phyloP scores from a whole-genome alignment of 164 flowering plant species.

The Liriodendron chinense region DNA sequence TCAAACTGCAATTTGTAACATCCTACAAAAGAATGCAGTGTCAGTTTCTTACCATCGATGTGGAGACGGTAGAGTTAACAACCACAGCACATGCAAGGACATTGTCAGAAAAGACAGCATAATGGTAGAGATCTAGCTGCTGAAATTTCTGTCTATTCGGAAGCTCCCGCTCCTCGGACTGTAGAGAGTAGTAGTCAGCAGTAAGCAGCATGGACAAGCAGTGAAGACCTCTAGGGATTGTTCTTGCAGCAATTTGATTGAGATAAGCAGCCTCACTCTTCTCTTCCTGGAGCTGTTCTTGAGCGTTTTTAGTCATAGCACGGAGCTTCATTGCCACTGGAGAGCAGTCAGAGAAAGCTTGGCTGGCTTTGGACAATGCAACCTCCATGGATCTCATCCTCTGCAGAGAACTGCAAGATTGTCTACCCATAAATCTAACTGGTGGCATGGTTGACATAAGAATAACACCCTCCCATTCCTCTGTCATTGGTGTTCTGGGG shows the following conservation, averaged over 20 bases:
- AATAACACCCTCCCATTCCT: too few species aligned
- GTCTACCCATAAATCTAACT: background rate
- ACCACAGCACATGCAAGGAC: constrained; percentile 88
- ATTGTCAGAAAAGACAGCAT: constrained; percentile 90
- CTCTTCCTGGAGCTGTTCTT: constrained; percentile 68
- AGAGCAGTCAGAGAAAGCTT: constrained; percentile 59
- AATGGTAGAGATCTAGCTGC: constrained; percentile 60
- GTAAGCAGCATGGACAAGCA: constrained; percentile 92
- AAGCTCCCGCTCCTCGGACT: constrained; percentile 49
- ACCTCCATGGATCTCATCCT: constrained; percentile 75
- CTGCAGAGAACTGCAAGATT: constrained; percentile 61
- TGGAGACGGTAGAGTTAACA: constrained; percentile 72
- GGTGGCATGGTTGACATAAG: background rate
- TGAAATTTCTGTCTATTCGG: constrained; percentile 46
- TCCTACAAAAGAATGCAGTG: background rate
- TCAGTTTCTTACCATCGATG: constrained; percentile 50
- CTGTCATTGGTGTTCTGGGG: too few species aligned
- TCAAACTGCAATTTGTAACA: background rate
- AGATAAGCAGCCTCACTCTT: constrained; percentile 61
- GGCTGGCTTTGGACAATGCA: constrained; percentile 62
- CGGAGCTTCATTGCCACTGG: constrained; percentile 71
- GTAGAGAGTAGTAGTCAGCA: constrained; percentile 65
- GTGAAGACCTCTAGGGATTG: constrained; percentile 88
- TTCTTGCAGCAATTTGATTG: constrained; percentile 71
- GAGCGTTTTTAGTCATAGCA: constrained; percentile 71